phyloP scores from a whole-genome alignment of 1,139 yeast genomes.

The Magnusiomyces paraingens region DNA sequence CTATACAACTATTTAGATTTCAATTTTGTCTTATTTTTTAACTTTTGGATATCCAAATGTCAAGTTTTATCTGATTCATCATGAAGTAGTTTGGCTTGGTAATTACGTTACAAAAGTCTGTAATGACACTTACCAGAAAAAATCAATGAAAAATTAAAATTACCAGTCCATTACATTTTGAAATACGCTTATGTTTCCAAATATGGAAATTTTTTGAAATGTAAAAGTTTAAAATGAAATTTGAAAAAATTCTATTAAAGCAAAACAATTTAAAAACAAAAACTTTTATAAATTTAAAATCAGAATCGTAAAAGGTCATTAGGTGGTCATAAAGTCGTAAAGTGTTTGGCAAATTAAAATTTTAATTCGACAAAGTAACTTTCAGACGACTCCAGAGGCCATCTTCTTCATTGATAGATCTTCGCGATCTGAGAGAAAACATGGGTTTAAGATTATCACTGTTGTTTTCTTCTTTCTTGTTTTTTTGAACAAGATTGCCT shows the following conservation, averaged over 20 bases:
- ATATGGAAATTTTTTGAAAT: background rate
- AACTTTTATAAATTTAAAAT: background rate
- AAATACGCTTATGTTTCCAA: too few relatives aligned
- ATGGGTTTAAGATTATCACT: slow-evolving; percentile 6
- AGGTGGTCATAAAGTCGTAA: slow-evolving; percentile 2
- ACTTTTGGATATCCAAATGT: too few relatives aligned
- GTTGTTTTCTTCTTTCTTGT: slow-evolving; percentile 5
- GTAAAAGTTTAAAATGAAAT: background rate
- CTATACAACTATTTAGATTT: too few relatives aligned
- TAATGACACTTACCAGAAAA: too few relatives aligned
- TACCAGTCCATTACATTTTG: too few relatives aligned
- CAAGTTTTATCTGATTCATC: too few relatives aligned
- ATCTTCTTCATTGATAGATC: slow-evolving; percentile 10
- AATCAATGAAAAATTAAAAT: too few relatives aligned
- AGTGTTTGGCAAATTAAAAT: background rate
- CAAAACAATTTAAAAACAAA: background rate
- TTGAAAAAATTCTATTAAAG: background rate
- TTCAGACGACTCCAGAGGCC: slow-evolving; percentile 26
- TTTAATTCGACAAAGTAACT: slow-evolving; percentile 25
- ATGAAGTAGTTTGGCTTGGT: too few relatives aligned
- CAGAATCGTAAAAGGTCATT: background rate
- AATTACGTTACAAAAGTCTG: too few relatives aligned
- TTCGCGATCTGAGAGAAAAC: slow-evolving; percentile 7
- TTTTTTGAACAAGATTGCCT: slow-evolving; percentile 29
- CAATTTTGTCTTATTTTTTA: too few relatives aligned